Conservation (phyloP, 1,139 yeast genomes). For the Suhomyces bolitotheri region DNA sequence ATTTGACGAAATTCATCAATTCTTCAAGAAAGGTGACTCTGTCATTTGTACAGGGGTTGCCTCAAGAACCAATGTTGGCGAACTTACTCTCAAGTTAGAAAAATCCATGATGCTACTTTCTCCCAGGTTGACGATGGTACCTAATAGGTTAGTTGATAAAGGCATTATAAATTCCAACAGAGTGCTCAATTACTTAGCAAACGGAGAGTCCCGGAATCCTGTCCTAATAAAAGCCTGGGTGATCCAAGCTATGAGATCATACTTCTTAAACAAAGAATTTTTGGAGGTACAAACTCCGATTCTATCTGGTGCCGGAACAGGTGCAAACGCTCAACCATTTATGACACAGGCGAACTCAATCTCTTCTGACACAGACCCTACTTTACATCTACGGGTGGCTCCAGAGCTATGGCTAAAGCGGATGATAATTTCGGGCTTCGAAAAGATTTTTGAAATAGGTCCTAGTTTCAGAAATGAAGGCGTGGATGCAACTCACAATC, state of each 20-base stretch:
- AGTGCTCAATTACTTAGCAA: slow-evolving; percentile 73
- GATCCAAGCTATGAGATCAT: slow-evolving; percentile 55
- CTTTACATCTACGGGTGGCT: slow-evolving; percentile 75
- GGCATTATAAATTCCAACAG: slow-evolving; percentile 65
- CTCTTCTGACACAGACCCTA: slow-evolving; percentile 26
- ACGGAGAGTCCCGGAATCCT: slow-evolving; percentile 46
- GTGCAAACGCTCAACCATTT: slow-evolving; percentile 90
- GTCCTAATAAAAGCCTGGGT: slow-evolving; percentile 57
- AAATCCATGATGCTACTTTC: slow-evolving; percentile 53
- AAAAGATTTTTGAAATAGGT: slow-evolving; percentile 84
- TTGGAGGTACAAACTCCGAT: slow-evolving; percentile 89
- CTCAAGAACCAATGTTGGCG: slow-evolving; percentile 74
- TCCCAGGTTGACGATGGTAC: slow-evolving; percentile 66
- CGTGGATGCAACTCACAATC: slow-evolving; percentile 88
- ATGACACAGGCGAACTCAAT: slow-evolving; percentile 55
- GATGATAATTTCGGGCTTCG: slow-evolving; percentile 79
- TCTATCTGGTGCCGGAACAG: slow-evolving; percentile 68
- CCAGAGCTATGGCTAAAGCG: slow-evolving; percentile 94
- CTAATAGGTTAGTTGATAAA: slow-evolving; percentile 57
- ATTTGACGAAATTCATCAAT: slow-evolving; percentile 46
- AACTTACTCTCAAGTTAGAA: slow-evolving; percentile 67
- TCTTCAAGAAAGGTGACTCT: slow-evolving; percentile 70
- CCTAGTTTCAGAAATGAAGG: slow-evolving; percentile 89
- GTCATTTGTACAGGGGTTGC: slow-evolving; percentile 67
- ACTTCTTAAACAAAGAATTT: slow-evolving; percentile 56